A percentile compares a stretch with the other conserved stretches of the same genome.
Conservation (phyloP, 2,329 filamentous ascomycete genomes). For the Tolypocladium endophyticum region DNA sequence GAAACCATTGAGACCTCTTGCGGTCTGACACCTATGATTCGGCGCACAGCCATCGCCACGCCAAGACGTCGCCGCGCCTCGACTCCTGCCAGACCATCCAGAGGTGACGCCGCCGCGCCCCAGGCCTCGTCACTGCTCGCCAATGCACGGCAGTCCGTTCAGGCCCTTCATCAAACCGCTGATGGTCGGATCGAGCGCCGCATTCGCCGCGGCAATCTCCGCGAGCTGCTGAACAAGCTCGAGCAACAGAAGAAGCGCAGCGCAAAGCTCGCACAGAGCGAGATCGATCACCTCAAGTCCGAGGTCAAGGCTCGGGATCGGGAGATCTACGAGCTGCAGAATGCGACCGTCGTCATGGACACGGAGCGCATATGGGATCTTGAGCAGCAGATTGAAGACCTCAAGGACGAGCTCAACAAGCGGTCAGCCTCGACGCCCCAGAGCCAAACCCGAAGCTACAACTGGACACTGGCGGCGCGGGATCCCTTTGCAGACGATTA, state of each 20-base stretch:
- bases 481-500: conserved; percentile 34
- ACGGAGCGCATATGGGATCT: conserved; percentile 32
- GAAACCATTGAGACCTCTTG: conserved; percentile 21
- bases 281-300: conserved; percentile 36
- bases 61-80: conserved; percentile 34
- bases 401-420: conserved; percentile 21
- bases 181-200: conserved; percentile 48
- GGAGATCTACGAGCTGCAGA: conserved; percentile 41
- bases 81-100: conserved; percentile 20
- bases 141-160: conserved; percentile 19
- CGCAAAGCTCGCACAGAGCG: conserved; percentile 26
- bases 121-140: conserved; percentile 7
- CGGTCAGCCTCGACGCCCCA: conserved; percentile 5
- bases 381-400: conserved; percentile 26
- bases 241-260: conserved; percentile 33
- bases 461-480: conserved; percentile 41
- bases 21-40: conserved; percentile 49
- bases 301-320: conserved; percentile 40
- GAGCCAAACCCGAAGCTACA: conserved; percentile 14
- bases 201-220: conserved; percentile 43
- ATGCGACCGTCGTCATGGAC: conserved; percentile 39
- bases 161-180: conserved; percentile 41
- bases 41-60: conserved; percentile 34
- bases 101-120: conserved; percentile 4
- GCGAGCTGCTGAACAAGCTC: conserved; percentile 47